A percentile compares a stretch with the other conserved stretches of the same genome.
phyloP scores from a whole-genome alignment of 78 protist genomes.

The Mantamonas sphyraenae region DNA sequence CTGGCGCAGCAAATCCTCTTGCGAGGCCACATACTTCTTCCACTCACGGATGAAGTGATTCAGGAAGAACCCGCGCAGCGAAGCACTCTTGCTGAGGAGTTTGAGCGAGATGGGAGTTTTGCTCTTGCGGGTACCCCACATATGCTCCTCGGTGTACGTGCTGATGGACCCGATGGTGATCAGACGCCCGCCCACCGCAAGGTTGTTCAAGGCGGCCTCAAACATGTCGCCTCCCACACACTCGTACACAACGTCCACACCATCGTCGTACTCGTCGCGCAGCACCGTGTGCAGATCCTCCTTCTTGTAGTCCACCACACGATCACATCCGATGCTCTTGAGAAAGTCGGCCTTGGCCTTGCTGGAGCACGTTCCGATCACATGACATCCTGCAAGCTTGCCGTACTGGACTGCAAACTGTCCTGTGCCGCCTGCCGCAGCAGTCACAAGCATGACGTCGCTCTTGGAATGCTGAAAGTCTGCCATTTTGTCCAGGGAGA shows the following conservation, averaged over 20 bases:
- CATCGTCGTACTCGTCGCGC: conserved; percentile 13
- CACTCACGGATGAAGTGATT: conserved; percentile 1
- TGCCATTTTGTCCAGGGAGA: conserved; percentile 21
- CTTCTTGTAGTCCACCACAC: conserved; percentile 36
- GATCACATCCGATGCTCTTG: conserved; percentile 12
- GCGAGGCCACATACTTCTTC: background rate
- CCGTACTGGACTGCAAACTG: conserved; percentile 41
- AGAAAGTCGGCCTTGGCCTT: conserved; percentile 23
- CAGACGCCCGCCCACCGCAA: conserved; percentile 20
- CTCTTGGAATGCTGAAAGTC: background rate
- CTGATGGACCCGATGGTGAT: conserved; percentile 25
- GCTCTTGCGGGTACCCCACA: background rate
- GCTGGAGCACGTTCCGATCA: conserved; percentile 39
- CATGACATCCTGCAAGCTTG: conserved; percentile 31
- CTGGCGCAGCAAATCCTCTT: background rate
- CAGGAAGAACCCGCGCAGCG: conserved; percentile 31
- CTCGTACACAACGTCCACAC: conserved; percentile 43
- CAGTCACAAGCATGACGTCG: conserved; percentile 6
- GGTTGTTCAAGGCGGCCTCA: conserved; percentile 7
- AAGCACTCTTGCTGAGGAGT: conserved; percentile 18
- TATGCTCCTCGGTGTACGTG: conserved; percentile 21
- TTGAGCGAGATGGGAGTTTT: conserved; percentile 5
- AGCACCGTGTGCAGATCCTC: conserved; percentile 24
- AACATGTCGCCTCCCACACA: conserved; percentile 30
- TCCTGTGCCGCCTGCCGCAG: conserved; percentile 51